phyloP scores from a whole-genome alignment of 2,329 filamentous ascomycete species.

The Periconia digitata region DNA sequence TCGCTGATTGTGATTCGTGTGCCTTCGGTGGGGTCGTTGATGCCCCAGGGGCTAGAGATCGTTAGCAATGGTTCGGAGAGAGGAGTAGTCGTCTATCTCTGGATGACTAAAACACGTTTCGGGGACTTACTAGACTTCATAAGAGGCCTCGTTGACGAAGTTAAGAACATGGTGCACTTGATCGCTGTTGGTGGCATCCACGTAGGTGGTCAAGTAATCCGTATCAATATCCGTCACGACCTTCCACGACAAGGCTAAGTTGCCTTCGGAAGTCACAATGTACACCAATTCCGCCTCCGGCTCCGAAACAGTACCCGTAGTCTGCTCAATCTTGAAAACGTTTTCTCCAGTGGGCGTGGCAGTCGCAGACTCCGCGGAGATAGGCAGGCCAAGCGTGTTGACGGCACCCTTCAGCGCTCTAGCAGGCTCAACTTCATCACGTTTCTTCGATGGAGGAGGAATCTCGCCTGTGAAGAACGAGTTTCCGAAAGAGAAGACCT shows the following conservation, averaged over 20 bases:
- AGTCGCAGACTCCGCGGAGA: slow-evolving; percentile 44
- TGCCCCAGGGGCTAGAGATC: slow-evolving; percentile 47
- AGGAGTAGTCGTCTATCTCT: neutral
- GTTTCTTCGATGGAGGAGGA: slow-evolving; percentile 46
- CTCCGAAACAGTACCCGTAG: slow-evolving; percentile 53
- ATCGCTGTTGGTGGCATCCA: slow-evolving; percentile 53
- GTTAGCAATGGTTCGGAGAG: slow-evolving; percentile 9
- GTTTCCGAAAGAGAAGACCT: slow-evolving; percentile 61
- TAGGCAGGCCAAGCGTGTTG: slow-evolving; percentile 44
- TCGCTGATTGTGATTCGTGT: slow-evolving; percentile 48
- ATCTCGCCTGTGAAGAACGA: slow-evolving; percentile 51
- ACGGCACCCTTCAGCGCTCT: slow-evolving; percentile 48
- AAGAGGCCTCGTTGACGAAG: slow-evolving; percentile 59
- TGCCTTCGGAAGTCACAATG: slow-evolving; percentile 52
- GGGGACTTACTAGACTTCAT: slow-evolving; percentile 57
- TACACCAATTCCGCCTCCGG: slow-evolving; percentile 61
- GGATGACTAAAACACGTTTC: too few relatives aligned
- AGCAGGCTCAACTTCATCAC: slow-evolving; percentile 47
- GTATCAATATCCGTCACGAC: slow-evolving; percentile 60
- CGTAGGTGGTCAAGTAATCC: slow-evolving; percentile 63
- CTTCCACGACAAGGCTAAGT: slow-evolving; percentile 57
- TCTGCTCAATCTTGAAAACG: slow-evolving; percentile 51
- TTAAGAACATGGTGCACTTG: slow-evolving; percentile 58
- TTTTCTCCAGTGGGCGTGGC: slow-evolving; percentile 43
- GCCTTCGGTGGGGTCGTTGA: slow-evolving; percentile 58